Percentiles rank a stretch among this genome's conserved stretches.
phyloP scores from a whole-genome alignment of 1,284 basidiomycete genomes.

The Trichosporon faecale region DNA sequence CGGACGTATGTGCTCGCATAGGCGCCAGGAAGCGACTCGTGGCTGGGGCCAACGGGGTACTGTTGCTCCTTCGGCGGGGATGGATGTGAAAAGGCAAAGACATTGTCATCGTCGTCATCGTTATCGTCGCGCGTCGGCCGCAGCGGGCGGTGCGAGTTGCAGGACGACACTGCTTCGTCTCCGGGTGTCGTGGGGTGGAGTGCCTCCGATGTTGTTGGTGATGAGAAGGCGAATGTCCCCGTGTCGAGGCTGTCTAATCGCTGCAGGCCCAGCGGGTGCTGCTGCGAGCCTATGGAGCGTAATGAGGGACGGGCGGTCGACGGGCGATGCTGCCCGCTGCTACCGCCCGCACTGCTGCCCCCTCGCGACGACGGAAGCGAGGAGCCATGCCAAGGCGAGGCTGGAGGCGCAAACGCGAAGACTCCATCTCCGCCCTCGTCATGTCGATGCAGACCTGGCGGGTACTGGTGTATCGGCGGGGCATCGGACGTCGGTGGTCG shows the following conservation, averaged over 20 bases:
- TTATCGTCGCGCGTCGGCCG: conserved; percentile 23
- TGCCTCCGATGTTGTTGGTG: background rate
- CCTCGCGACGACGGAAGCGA: background rate
- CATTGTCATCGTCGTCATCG: conserved; percentile 28
- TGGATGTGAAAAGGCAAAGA: conserved; percentile 45
- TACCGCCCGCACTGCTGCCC: background rate
- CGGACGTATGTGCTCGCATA: background rate
- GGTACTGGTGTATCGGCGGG: background rate
- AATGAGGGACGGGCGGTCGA: background rate
- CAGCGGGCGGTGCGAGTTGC: background rate
- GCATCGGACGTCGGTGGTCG: background rate
- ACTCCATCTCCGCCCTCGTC: background rate
- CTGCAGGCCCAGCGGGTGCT: background rate
- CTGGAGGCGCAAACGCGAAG: background rate
- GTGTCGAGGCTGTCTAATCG: background rate
- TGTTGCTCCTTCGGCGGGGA: background rate
- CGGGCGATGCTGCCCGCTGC: background rate
- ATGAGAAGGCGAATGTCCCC: background rate
- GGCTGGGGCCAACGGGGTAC: background rate
- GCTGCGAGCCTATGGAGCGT: background rate
- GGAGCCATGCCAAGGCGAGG: background rate
- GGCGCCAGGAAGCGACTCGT: background rate
- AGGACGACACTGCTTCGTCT: background rate
- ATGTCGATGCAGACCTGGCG: background rate
- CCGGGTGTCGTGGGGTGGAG: background rate